Conservation (phyloP, 2,329 filamentous ascomycete genomes). For the Cladosporium austrohemisphaericum region DNA sequence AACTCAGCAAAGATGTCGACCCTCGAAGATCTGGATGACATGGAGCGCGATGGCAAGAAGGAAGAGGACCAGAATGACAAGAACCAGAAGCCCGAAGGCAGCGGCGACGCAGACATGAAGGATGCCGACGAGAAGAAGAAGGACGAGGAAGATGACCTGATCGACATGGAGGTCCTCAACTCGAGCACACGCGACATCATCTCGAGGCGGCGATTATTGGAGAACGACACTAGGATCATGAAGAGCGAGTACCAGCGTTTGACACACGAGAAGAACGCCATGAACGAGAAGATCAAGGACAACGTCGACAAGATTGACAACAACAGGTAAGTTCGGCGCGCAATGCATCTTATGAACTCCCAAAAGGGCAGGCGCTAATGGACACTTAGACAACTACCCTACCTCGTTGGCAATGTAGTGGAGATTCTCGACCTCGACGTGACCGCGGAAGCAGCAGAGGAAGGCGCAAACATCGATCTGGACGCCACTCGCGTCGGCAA, state of each 20-base stretch:
- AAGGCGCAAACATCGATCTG: slow-evolving; percentile 97
- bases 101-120: slow-evolving; percentile 83
- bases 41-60: slow-evolving; percentile 75
- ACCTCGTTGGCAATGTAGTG: slow-evolving; percentile 96
- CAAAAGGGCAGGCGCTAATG: slow-evolving; percentile 45
- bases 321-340: slow-evolving; percentile 69
- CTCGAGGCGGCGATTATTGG: slow-evolving; percentile 83
- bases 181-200: slow-evolving; percentile 93
- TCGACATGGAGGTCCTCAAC: slow-evolving; percentile 90
- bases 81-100: slow-evolving; percentile 51
- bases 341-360: neutral
- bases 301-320: slow-evolving; percentile 99
- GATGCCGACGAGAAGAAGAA: slow-evolving; percentile 63
- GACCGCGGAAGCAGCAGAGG: slow-evolving; percentile 90
- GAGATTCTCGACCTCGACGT: slow-evolving; percentile 96
- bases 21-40: slow-evolving; percentile 85
- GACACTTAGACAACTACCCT: slow-evolving; percentile 68
- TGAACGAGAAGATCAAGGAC: slow-evolving; percentile 99
- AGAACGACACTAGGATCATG: slow-evolving; percentile 98
- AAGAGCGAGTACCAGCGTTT: slow-evolving; percentile 93
- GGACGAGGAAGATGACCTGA: slow-evolving; percentile 69
- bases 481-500: slow-evolving; percentile 96
- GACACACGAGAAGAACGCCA: slow-evolving; percentile 89
- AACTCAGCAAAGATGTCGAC: slow-evolving; percentile 65
- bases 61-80: slow-evolving; percentile 55